Evolutionary conservation across 768 basidiomycete species (phyloP).

Genomic region (Agrocybe pediades): DNA sequence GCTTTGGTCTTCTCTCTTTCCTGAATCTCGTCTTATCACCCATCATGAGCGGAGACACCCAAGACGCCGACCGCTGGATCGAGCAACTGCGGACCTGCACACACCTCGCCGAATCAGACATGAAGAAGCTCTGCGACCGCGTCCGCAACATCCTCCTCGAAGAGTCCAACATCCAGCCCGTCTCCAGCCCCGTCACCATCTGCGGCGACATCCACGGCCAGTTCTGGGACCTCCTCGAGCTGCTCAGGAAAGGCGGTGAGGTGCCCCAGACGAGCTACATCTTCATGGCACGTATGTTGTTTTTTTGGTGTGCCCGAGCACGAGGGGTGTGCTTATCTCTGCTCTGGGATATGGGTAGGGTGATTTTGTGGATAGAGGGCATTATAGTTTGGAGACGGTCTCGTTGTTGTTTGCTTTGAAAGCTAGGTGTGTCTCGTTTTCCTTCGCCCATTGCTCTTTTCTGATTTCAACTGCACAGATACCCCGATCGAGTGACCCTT

Average conservation of each 20-base stretch:
- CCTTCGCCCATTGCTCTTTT: not conserved
- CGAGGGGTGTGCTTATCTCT: slow-evolving; percentile 24
- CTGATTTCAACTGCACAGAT: slow-evolving; percentile 45
- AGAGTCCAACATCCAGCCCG: slow-evolving; percentile 97
- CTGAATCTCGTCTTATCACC: not conserved
- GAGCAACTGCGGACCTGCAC: slow-evolving; percentile 84
- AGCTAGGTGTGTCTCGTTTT: slow-evolving; percentile 58
- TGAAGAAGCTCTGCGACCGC: slow-evolving; percentile 90
- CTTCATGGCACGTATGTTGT: slow-evolving; percentile 84
- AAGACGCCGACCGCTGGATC: slow-evolving; percentile 79
- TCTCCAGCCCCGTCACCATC: slow-evolving; percentile 90
- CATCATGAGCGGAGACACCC: slow-evolving; percentile 6
- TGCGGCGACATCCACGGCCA: slow-evolving; percentile 98
- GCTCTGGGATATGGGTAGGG: slow-evolving; percentile 56
- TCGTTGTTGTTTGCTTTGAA: slow-evolving; percentile 87
- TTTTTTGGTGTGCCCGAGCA: slow-evolving; percentile 19
- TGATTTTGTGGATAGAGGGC: slow-evolving; percentile 96
- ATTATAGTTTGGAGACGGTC: slow-evolving; percentile 95
- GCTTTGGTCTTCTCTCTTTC: not conserved
- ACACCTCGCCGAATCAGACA: slow-evolving; percentile 87
- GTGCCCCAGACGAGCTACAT: slow-evolving; percentile 92
- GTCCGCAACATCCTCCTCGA: slow-evolving; percentile 91
- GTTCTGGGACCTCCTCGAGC: slow-evolving; percentile 94
- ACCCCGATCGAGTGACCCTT: slow-evolving; percentile 90
- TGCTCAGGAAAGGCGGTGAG: slow-evolving; percentile 82